phyloP scores from a whole-genome alignment of 78 protist species.

The Cavenderia fasciculata region DNA sequence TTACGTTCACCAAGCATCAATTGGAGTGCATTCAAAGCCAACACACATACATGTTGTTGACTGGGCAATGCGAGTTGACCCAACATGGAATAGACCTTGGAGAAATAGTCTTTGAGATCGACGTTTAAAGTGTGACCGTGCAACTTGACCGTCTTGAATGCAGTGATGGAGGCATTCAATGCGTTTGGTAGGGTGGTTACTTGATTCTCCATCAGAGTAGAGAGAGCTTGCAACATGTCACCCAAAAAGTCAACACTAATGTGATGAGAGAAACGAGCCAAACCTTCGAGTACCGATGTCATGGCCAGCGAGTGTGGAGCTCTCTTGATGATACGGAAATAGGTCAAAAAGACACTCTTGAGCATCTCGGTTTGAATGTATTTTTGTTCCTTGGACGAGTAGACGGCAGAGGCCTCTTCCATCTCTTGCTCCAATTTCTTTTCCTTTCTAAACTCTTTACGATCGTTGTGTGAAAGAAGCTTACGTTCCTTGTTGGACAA shows the following conservation, averaged over 20 bases:
- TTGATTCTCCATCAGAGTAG: slow-evolving; percentile 32
- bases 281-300: slow-evolving; percentile 56
- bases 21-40: slow-evolving; percentile 11
- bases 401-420: slow-evolving; percentile 45
- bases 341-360: slow-evolving; percentile 62
- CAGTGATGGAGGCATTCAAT: slow-evolving; percentile 43
- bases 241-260: slow-evolving; percentile 60
- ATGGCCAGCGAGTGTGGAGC: slow-evolving; percentile 66
- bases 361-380: slow-evolving; percentile 76
- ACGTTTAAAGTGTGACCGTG: slow-evolving; percentile 61
- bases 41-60: background rate
- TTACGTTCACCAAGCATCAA: slow-evolving; percentile 45
- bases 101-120: slow-evolving; percentile 57
- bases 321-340: slow-evolving; percentile 68
- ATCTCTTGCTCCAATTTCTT: slow-evolving; percentile 46
- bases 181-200: slow-evolving; percentile 28
- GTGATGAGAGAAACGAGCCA: slow-evolving; percentile 61
- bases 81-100: background rate
- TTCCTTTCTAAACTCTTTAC: slow-evolving; percentile 7
- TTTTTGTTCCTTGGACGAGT: slow-evolving; percentile 17
- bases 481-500: background rate
- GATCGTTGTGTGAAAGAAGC: slow-evolving; percentile 18
- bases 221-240: slow-evolving; percentile 45
- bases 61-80: slow-evolving; percentile 28
- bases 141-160: slow-evolving; percentile 37